Evolutionary conservation across 139 green algal genomes (phyloP), one percentile per base, ranked within the genome.

Genomic region (Zygnema cylindricum): DNA sequence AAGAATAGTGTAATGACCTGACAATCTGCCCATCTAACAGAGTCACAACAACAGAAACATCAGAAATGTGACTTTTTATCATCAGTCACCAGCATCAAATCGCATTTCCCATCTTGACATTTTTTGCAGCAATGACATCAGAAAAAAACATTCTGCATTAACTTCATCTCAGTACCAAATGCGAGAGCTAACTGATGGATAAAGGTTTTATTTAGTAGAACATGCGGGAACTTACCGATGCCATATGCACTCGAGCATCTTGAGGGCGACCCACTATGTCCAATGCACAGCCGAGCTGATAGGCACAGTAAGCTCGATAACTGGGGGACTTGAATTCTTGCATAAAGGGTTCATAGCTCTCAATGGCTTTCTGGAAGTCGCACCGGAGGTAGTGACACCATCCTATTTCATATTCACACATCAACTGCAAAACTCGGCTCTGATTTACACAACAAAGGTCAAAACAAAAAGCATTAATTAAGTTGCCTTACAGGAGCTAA

Each of bases 281-380:
- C 2, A 84, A 33, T 32, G 77, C 77, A 54, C 77, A 84, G n/a
- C n/a, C 77, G n/a, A 84, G 77, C 77, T 84, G 77, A 54, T 54
- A 84, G 30, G 77, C 77, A 54, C 77, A 84, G 30, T 71, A 84
- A 32, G 77, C 77, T 23, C 36, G 77, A 33, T 84, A 84, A 33
- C 77, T 84, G 77, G 77, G 77, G 3, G 77, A 35, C 30, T 35
- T 38, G 77, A 84, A 84, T 39, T 84, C n/a, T 35, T 25, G 21
- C 77, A 84, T 38, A 55, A 84, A 84, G 35, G 77, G 77, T 3
- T 69, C 77, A 7, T 71, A 84, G 33, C 3, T 23, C n/a, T 39
- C 77, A 55, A 84, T 55, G 21, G 77, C 77, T 32, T 2, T 35
- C 25, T 23, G 30, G 7, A 69, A 84, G 77, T 84, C 77, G 30